Percentiles rank a stretch among this genome's conserved stretches.
These are phyloP conservation scores for Cystobasidium slooffiae DNA, from an alignment of 1,284 basidiomycete genomes.

Conservation along the genomic window DNA sequence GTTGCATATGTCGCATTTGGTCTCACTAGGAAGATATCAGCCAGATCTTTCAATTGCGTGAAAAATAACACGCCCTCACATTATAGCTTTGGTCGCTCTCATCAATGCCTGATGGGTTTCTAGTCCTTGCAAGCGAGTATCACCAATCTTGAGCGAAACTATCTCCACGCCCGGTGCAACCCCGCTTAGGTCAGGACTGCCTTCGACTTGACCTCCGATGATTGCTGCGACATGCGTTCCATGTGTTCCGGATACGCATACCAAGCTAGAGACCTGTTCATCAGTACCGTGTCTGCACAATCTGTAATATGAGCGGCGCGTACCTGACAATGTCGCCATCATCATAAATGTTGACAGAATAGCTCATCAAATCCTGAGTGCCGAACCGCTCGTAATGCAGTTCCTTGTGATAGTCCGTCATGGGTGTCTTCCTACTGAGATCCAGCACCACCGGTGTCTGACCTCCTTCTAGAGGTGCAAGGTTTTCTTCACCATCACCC, in stretches of 20 bases:
- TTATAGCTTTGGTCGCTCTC: conserved; percentile 56
- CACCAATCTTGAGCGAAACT: conserved; percentile 51
- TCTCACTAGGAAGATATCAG: conserved; percentile 46
- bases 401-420: conserved; percentile 56
- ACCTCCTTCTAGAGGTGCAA: conserved; percentile 32
- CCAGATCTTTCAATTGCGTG: background rate
- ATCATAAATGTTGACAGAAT: conserved; percentile 54
- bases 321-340: conserved; percentile 41
- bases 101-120: conserved; percentile 57
- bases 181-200: conserved; percentile 52
- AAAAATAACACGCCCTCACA: conserved; percentile 31
- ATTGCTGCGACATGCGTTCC: conserved; percentile 58
- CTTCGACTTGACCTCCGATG: conserved; percentile 53
- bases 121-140: conserved; percentile 53
- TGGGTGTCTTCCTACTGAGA: conserved; percentile 49
- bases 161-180: conserved; percentile 57
- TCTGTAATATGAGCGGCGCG: background rate
- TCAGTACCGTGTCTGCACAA: background rate
- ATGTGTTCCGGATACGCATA: conserved; percentile 55
- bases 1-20: conserved; percentile 53
- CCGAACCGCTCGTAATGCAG: conserved; percentile 56
- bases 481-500: conserved; percentile 50
- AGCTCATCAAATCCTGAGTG: conserved; percentile 55
- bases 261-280: conserved; percentile 49
- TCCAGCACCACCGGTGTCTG: conserved; percentile 48